Percentiles rank a stretch among this genome's conserved stretches.
These are phyloP conservation scores for Bolboschoenus planiculmis DNA, from an alignment of 176 grass and related monocot genomes.

Conservation along the genomic window DNA sequence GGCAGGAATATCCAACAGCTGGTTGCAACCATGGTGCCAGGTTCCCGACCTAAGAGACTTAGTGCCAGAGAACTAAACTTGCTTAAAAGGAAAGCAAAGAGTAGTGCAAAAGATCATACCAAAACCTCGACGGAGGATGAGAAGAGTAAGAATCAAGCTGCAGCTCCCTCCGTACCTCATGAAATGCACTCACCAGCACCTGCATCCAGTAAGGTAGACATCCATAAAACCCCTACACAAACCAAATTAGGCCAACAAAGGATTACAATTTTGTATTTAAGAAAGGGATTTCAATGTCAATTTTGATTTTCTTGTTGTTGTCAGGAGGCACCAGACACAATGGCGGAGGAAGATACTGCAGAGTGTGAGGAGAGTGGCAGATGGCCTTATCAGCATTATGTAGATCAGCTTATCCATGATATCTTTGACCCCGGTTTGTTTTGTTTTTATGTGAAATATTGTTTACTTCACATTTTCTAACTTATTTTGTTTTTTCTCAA, in stretches of 20 bases:
- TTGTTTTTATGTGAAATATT: neutral
- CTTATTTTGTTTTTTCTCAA: constrained; percentile 21
- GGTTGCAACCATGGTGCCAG: constrained; percentile 81
- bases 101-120: constrained; percentile 76
- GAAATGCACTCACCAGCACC: constrained; percentile 20
- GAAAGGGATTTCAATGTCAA: neutral
- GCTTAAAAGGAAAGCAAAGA: constrained; percentile 94
- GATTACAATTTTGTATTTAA: neutral
- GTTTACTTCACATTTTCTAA: neutral
- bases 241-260: neutral
- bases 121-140: constrained; percentile 76
- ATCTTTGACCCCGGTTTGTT: constrained; percentile 88
- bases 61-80: constrained; percentile 91
- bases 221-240: neutral
- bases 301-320: constrained; percentile 26
- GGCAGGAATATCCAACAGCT: constrained; percentile 88
- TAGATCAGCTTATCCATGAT: constrained; percentile 98
- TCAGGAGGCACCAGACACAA: constrained; percentile 59
- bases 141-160: constrained; percentile 29
- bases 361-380: constrained; percentile 69
- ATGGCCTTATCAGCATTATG: constrained; percentile 92
- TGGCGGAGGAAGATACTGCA: constrained; percentile 52
- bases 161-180: constrained; percentile 31
- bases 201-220: constrained; percentile 46
- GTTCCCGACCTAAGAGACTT: constrained; percentile 54